A percentile compares a stretch with the other conserved stretches of the same genome.
phyloP scores from a whole-genome alignment of 371 early-diverging fungal genomes.

The Dichotomocladium elegans region DNA sequence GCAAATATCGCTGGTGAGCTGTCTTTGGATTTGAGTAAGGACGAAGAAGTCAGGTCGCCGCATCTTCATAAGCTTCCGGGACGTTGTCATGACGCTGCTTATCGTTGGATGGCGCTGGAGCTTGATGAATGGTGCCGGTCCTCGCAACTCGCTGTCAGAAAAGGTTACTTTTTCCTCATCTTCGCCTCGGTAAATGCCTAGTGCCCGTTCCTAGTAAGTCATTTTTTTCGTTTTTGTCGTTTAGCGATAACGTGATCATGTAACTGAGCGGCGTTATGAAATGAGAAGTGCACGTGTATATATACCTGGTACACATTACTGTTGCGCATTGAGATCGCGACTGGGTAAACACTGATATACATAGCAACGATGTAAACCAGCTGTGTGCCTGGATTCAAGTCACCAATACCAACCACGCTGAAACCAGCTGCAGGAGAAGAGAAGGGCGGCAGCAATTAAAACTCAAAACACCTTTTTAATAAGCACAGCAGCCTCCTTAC shows the following conservation, averaged over 20 bases:
- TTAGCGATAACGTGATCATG: neutral
- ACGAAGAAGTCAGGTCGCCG: slow-evolving; percentile 46
- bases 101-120: slow-evolving; percentile 32
- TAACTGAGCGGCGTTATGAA: neutral
- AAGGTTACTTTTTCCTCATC: slow-evolving; percentile 21
- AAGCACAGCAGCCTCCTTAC: slow-evolving; percentile 13
- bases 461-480: neutral
- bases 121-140: slow-evolving; percentile 20
- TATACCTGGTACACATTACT: slow-evolving; percentile 49
- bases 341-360: slow-evolving; percentile 53
- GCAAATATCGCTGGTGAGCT: slow-evolving; percentile 42
- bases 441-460: no score
- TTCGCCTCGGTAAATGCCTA: slow-evolving; percentile 38
- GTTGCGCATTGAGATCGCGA: slow-evolving; percentile 49
- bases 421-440: slow-evolving; percentile 28
- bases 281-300: neutral
- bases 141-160: slow-evolving; percentile 9
- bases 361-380: slow-evolving; percentile 46
- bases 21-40: slow-evolving; percentile 41
- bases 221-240: no score
- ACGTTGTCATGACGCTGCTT: slow-evolving; percentile 33
- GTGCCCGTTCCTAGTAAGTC: slow-evolving; percentile 42
- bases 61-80: slow-evolving; percentile 20
- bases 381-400: slow-evolving; percentile 43
- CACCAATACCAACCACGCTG: slow-evolving; percentile 31